phyloP scores from a whole-genome alignment of 495 filamentous ascomycete genomes.

The Thermochaetoides thermophila region DNA sequence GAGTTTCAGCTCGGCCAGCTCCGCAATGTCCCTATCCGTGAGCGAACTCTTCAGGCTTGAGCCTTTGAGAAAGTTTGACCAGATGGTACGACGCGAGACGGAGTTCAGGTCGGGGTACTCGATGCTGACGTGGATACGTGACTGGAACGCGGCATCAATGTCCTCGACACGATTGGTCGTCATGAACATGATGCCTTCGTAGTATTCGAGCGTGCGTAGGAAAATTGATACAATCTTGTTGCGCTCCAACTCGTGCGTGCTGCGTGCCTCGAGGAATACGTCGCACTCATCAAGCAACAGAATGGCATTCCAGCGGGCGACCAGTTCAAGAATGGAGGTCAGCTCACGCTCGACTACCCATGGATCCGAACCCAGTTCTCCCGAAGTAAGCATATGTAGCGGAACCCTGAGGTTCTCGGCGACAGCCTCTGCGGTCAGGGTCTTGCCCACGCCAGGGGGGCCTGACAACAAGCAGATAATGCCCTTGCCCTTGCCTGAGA shows the following conservation, averaged over 20 bases:
- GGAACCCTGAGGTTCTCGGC: slow-evolving; percentile 38
- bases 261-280: slow-evolving; percentile 48
- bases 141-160: slow-evolving; percentile 38
- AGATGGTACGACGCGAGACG: slow-evolving; percentile 17
- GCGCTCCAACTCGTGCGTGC: slow-evolving; percentile 35
- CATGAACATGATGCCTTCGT: slow-evolving; percentile 47
- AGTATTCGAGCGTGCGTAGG: slow-evolving; percentile 37
- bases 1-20: slow-evolving; percentile 23
- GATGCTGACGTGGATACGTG: slow-evolving; percentile 37
- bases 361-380: slow-evolving; percentile 39
- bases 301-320: slow-evolving; percentile 37
- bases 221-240: slow-evolving; percentile 44
- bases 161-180: slow-evolving; percentile 38
- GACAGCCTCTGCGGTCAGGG: slow-evolving; percentile 40
- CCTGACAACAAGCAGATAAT: slow-evolving; percentile 47
- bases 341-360: slow-evolving; percentile 36
- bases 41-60: slow-evolving; percentile 14
- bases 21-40: slow-evolving; percentile 14
- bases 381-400: slow-evolving; percentile 38
- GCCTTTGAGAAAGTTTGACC: slow-evolving; percentile 17
- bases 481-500: slow-evolving; percentile 42
- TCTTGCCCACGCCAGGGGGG: slow-evolving; percentile 44
- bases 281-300: slow-evolving; percentile 54
- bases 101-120: slow-evolving; percentile 29
- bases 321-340: slow-evolving; percentile 34